A percentile compares a stretch with the other conserved stretches of the same genome.
Conservation (phyloP, 2,329 filamentous ascomycete genomes). For the Exserohilum rostratum region DNA sequence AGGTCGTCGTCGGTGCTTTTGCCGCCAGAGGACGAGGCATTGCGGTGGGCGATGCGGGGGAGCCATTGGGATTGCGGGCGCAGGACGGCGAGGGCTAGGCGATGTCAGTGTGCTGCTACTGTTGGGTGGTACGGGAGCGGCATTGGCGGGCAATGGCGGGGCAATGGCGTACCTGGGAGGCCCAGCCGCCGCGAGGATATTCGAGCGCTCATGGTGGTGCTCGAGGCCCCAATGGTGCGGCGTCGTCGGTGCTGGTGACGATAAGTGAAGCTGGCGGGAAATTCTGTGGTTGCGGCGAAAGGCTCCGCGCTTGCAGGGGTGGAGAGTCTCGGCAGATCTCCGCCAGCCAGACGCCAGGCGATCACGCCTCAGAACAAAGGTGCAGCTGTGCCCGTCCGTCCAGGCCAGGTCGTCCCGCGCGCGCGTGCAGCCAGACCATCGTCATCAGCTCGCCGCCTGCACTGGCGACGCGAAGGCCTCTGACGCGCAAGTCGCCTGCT, state of each 20-base stretch:
- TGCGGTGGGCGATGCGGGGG: conserved; percentile 24
- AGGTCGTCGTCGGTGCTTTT: conserved; percentile 25
- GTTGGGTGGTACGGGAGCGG: not conserved
- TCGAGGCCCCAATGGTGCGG: conserved; percentile 26
- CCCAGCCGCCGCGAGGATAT: conserved; percentile 67
- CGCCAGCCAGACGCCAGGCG: conserved; percentile 12
- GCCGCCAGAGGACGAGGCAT: conserved; percentile 18
- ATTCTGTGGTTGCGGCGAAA: conserved; percentile 21
- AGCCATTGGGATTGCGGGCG: conserved; percentile 27
- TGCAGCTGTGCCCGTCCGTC: no score
- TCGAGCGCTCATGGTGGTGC: conserved; percentile 66
- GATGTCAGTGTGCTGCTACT: conserved; percentile 10
- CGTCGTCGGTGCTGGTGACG: conserved; percentile 22
- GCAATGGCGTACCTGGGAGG: conserved; percentile 60
- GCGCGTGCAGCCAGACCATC: not conserved
- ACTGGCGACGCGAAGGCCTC: conserved; percentile 1
- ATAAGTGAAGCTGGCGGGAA: conserved; percentile 18
- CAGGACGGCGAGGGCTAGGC: conserved; percentile 30
- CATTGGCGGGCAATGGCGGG: not conserved
- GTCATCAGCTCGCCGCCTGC: conserved; percentile 1
- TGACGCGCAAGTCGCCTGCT: conserved; percentile 1
- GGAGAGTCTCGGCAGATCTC: conserved; percentile 17
- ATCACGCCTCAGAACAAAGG: conserved; percentile 20
- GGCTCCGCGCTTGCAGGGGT: conserved; percentile 17
- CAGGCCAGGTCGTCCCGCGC: conserved; percentile 12